Conservation (phyloP, 257 asterid genomes). For the Apocynum venetum region DNA sequence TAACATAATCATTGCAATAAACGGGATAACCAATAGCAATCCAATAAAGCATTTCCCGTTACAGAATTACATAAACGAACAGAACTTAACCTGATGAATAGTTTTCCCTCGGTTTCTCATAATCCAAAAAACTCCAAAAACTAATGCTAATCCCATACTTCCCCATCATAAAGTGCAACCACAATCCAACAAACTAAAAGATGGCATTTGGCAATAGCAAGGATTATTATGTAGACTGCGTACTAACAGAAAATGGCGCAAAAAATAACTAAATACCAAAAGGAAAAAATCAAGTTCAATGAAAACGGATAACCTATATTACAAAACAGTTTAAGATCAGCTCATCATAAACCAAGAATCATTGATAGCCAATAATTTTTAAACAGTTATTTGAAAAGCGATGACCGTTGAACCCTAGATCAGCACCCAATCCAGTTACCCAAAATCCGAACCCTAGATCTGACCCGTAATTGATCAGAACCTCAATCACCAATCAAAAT, state of each 20-base stretch:
- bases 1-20: not conserved
- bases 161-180: not conserved
- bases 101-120: not conserved
- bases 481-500: not conserved
- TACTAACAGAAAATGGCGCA: not conserved
- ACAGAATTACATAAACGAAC: not conserved
- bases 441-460: constrained; percentile 40
- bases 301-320: not conserved
- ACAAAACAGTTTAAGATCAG: not conserved
- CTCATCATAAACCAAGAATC: not conserved
- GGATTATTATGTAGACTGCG: not conserved
- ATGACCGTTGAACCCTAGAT: constrained; percentile 15
- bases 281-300: not conserved
- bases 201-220: not conserved
- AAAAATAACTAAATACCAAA: not conserved
- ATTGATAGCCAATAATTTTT: not conserved
- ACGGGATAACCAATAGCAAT: not conserved
- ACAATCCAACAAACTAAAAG: not conserved
- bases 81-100: not conserved
- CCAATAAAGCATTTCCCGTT: not conserved
- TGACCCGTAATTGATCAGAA: constrained; percentile 12
- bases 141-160: not conserved
- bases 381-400: not conserved
- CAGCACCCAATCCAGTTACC: constrained; percentile 17
- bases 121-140: not conserved